These are phyloP conservation scores for Globisporangium emineosum DNA, from an alignment of 352 stramenopile genomes.

Conservation along the genomic window DNA sequence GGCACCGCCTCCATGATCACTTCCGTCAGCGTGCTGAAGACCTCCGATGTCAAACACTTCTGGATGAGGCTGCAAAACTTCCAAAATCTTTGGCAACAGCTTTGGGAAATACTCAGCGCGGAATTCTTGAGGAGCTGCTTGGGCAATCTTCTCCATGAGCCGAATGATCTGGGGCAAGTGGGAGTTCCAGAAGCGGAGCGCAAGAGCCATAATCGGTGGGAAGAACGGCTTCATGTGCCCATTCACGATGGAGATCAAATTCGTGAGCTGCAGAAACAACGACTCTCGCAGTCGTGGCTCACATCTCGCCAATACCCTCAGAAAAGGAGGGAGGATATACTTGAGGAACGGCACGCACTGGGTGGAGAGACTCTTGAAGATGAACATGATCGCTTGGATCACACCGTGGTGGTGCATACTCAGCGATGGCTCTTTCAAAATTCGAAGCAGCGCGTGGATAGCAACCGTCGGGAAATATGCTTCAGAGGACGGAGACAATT, in stretches of 20 bases:
- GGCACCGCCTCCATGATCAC: constrained; percentile 20
- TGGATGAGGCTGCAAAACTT: constrained; percentile 79
- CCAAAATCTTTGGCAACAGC: constrained; percentile 85
- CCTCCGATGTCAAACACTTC: constrained; percentile 60
- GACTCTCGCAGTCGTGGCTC: constrained; percentile 93
- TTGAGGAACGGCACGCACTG: constrained; percentile 96
- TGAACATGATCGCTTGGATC: constrained; percentile 98
- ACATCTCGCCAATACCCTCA: constrained; percentile 90
- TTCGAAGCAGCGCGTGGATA: constrained; percentile 95
- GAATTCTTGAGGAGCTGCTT: constrained; percentile 77
- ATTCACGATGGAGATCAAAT: constrained; percentile 94
- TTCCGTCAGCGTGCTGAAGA: constrained; percentile 26
- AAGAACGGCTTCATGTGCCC: constrained; percentile 97
- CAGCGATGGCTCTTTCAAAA: constrained; percentile 95
- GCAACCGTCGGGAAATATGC: constrained; percentile 97
- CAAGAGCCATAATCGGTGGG: constrained; percentile 94
- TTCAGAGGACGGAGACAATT: constrained; percentile 77
- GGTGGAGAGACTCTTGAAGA: constrained; percentile 96
- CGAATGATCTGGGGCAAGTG: constrained; percentile 95
- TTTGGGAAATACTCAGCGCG: constrained; percentile 82
- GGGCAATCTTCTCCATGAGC: constrained; percentile 91
- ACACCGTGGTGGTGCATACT: constrained; percentile 95
- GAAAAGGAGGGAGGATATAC: constrained; percentile 96
- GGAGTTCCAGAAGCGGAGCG: constrained; percentile 95
- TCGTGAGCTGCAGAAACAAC: constrained; percentile 96